phyloP scores from a whole-genome alignment of 768 basidiomycete genomes.

The Leccinum fibrillosum region DNA sequence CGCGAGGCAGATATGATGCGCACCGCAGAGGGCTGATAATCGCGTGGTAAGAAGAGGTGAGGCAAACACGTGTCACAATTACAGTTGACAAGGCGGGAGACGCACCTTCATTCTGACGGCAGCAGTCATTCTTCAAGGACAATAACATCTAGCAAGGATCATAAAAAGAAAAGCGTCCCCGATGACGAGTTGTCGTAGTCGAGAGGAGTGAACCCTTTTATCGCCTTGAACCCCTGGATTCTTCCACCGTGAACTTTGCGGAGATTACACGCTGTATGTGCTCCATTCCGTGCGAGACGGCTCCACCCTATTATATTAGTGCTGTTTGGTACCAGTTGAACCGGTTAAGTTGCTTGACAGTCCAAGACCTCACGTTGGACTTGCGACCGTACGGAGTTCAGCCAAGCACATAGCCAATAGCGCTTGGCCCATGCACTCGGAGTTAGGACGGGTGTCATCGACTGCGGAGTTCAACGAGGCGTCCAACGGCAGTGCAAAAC shows the following conservation, averaged over 20 bases:
- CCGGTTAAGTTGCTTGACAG: background rate
- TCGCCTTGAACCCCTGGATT: background rate
- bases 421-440: background rate
- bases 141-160: conserved; percentile 15
- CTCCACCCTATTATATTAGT: background rate
- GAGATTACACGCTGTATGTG: conserved; percentile 18
- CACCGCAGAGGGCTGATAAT: conserved; percentile 33
- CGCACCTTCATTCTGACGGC: conserved; percentile 10
- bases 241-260: conserved; percentile 5
- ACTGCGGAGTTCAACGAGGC: background rate
- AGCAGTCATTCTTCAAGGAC: background rate
- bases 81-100: conserved; percentile 7
- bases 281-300: conserved; percentile 9
- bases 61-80: conserved; percentile 31
- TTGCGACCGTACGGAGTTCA: background rate
- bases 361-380: conserved; percentile 4
- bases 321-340: background rate
- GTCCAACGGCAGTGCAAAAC: background rate
- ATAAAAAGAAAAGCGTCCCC: conserved; percentile 1
- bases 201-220: background rate
- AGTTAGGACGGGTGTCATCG: background rate
- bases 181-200: conserved; percentile 3
- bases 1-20: conserved; percentile 29
- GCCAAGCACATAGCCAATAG: background rate
- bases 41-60: conserved; percentile 29